Evolutionary conservation across 805 yeast species (phyloP), one percentile per base, ranked within the genome.

Genomic region (Metschnikowia anglica): DNA sequence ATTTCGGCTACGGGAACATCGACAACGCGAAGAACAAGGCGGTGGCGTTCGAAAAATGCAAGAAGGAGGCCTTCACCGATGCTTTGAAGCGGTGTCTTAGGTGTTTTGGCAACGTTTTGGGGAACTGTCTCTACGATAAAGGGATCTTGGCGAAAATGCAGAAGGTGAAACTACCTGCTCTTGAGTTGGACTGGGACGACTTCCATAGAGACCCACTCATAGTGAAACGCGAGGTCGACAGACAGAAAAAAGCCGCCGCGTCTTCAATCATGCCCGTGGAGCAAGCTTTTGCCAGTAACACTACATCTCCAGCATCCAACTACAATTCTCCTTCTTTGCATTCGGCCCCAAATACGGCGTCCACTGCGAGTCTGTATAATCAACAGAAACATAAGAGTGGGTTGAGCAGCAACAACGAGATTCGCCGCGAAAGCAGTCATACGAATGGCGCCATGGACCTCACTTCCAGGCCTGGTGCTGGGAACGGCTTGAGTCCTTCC

Each of bases 31-130:
- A 79, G 37, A 72, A 81, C 17, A 82, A 79, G 58, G 83, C 84
- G 2, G 77, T 78, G 66, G 91, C 95, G 0, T 83, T 77, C 59
- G 88, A 80, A 41, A 88, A 86, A 58, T 85, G 95, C 43, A 82
- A 80, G 59, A 86, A 88, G 54, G 93, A 85, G 54, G 93, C 96
- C 0, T 76, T 83, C n/a, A 85, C 90, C 0, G 90, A 86, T 60
- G 97, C 86, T 0, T 63, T 85, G 44, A 89, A 88, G 62, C 70
- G 93, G 37, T 83, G 91, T 11, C 68, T 90, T 40, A 69, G 95
- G 48, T 81, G 84, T 49, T 87, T 88, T 56, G 96, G 95, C 28
- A 79, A 83, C 51, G 81, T 86, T 0, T 63, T 86, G 56, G 95
- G 95, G 1, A 86, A 86, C 55, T 86, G 95, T 62, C 73, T 86